Base-by-base conservation (phyloP, 768 basidiomycete species). In the Suillus spraguei region DNA sequence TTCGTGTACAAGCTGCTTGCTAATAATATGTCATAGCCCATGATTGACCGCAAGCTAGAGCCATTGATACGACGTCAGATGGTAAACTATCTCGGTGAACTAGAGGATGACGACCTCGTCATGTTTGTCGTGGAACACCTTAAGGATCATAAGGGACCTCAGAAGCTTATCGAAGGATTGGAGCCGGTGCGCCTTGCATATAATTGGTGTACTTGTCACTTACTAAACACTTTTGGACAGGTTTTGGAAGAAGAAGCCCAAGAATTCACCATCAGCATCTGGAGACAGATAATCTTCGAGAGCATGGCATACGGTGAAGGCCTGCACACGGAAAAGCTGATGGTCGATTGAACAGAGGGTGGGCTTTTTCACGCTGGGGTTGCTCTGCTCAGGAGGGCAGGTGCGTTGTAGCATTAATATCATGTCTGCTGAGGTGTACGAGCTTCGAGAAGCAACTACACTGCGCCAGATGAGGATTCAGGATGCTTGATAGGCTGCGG, bases 281-380 rank as follows among this genome's bases (percentile, higher is more conserved):
- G 95, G 95, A 87, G 94, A 61, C 92, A 94, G 77, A 85, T 97
- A 68, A 92, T 95, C 59, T 97, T 97, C 73, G 95, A 98, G 81
- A 95, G 94, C 70, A 91, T 94, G 86, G 92, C 95, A 33, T 95
- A 93, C 74, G 88, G 86, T 65, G 92, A 95, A 76, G 94, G 94
- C 46, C 81, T 97, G 65, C 87, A 91, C 69, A 95, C 94, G 32
- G 94, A 94, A 68, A 86, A 84, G 74, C 86, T 92, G 86, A 82
- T 91, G 78, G 88, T 94, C 71, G 91, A 92, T 76, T 89, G 64
- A 61, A 61, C 46, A 52, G 49, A 64, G 60, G 58, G 65, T 59
- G 63, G 39, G 53, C 38, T 63, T 67, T 60, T 55, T 64, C 63
- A 68, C 65, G 66, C 65, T 67, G 63, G 62, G 70, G 68, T 70